These are phyloP conservation scores for Tetraselmis striata DNA, from an alignment of 139 green algal genomes.

Conservation along the genomic window DNA sequence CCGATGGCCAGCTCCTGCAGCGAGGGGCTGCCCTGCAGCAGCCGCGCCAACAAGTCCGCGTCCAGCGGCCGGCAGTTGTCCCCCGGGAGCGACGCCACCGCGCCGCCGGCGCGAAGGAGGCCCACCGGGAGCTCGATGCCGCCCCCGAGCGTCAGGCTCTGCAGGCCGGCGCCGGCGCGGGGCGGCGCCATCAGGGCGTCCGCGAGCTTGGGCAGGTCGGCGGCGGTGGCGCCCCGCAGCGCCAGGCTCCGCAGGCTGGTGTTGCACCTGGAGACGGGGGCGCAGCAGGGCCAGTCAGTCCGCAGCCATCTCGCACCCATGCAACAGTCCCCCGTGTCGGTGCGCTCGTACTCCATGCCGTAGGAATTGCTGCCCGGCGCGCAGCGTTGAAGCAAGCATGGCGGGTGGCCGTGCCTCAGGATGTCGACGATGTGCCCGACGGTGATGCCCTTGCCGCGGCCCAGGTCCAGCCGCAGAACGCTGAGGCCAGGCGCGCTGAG, in stretches of 20 bases:
- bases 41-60: not conserved
- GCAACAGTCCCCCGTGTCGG: too few species aligned
- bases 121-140: not conserved
- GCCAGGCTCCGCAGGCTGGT: not conserved
- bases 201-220: not conserved
- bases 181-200: not conserved
- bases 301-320: too few species aligned
- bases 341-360: too few species aligned
- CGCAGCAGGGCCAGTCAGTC: too few species aligned
- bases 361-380: too few species aligned
- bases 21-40: not conserved
- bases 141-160: not conserved
- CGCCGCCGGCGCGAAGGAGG: not conserved
- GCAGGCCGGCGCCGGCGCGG: not conserved
- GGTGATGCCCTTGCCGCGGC: not conserved
- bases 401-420: not conserved
- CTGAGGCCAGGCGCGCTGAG: not conserved
- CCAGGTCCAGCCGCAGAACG: not conserved
- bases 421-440: not conserved
- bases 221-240: not conserved
- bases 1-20: not conserved
- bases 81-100: not conserved
- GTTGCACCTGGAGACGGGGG: not conserved
- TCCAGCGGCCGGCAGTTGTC: not conserved
- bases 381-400: too few species aligned